These are phyloP conservation scores for Moniliophthora roreri DNA, from an alignment of 1,284 basidiomycete genomes.

Conservation along the genomic window DNA sequence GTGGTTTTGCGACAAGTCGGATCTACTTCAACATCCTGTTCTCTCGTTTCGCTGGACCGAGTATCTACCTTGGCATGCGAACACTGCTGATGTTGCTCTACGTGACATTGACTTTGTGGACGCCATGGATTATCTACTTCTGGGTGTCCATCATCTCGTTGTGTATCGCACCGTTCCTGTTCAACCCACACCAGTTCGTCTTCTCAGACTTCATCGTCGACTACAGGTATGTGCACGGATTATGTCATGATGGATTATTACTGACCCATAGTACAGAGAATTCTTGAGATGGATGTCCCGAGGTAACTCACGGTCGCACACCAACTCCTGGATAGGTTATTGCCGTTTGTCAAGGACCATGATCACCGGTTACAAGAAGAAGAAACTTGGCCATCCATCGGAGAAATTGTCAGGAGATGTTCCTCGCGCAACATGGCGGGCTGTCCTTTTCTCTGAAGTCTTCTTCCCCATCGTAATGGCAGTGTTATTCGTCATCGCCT, in stretches of 20 bases:
- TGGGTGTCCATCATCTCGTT: conserved; percentile 89
- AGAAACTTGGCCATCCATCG: conserved; percentile 90
- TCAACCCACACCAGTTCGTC: conserved; percentile 97
- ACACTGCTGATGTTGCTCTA: conserved; percentile 89
- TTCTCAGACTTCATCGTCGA: conserved; percentile 95
- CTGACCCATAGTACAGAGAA: conserved; percentile 52
- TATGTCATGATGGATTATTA: neutral
- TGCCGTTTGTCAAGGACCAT: conserved; percentile 92
- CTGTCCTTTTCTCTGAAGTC: conserved; percentile 87
- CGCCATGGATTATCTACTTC: conserved; percentile 92
- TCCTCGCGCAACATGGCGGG: conserved; percentile 87
- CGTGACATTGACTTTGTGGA: conserved; percentile 87
- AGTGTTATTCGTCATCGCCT: conserved; percentile 81
- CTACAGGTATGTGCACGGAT: conserved; percentile 65
- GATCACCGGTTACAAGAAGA: conserved; percentile 98
- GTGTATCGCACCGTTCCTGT: conserved; percentile 91
- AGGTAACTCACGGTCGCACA: conserved; percentile 94
- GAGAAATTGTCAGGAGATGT: conserved; percentile 93
- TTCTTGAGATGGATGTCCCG: conserved; percentile 97
- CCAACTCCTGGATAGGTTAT: conserved; percentile 97
- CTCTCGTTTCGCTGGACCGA: conserved; percentile 95
- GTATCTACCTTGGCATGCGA: conserved; percentile 94
- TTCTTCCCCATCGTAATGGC: conserved; percentile 85
- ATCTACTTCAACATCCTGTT: conserved; percentile 93
- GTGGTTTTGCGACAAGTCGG: conserved; percentile 93